Evolutionary conservation across 2,329 filamentous ascomycete genomes (phyloP), one percentile per base, ranked within the genome.

Genomic region (Elsinoe perseae): DNA sequence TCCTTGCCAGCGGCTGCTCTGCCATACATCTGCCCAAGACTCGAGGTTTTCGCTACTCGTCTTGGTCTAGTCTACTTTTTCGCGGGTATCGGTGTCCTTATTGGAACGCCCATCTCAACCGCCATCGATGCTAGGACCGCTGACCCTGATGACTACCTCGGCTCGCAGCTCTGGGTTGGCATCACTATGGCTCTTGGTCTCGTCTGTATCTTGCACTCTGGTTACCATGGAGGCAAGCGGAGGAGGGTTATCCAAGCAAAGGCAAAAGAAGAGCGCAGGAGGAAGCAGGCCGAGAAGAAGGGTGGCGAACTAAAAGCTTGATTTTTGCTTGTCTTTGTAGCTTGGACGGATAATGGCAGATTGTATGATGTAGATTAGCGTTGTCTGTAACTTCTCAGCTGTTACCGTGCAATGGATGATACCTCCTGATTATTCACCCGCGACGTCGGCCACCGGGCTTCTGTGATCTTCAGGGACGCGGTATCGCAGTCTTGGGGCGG

Each of bases 41-140:
- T 68, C 53, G 50, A 61, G n/a, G 67, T 64, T 4, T 65, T 70
- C 10, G 68, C 67, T 1, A 65, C 64, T 12, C 57, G 67, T 2
- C 67, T 70, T 53, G 68, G 67, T 3, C 62, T 69, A 52, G 68
- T 68, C 46, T 68, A 66, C 63, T 68, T 68, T 50, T 64, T 61
- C 10, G 66, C 66, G 4, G 67, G 66, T 6, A 32, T 68, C 18
- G 67, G 67, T 2, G 65, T 69, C 20, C 58, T 69, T 34, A 69
- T 69, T 28, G 68, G 67, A 2, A 63, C 63, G 48, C 68, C 68
- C 0, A 67, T 69, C 1, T 68, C 65, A 7, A 68, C 65, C 12
- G 64, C 52, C 32, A 54, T 44, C 34, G 40, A 44, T 16, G 52
- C 34, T 20, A 42, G 52, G 5, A 52, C 48, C 4, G 6, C 48